Evolutionary conservation across 345 rosid species (phyloP), one percentile per base, ranked within the genome.

Genomic region (Heritiera littoralis): DNA sequence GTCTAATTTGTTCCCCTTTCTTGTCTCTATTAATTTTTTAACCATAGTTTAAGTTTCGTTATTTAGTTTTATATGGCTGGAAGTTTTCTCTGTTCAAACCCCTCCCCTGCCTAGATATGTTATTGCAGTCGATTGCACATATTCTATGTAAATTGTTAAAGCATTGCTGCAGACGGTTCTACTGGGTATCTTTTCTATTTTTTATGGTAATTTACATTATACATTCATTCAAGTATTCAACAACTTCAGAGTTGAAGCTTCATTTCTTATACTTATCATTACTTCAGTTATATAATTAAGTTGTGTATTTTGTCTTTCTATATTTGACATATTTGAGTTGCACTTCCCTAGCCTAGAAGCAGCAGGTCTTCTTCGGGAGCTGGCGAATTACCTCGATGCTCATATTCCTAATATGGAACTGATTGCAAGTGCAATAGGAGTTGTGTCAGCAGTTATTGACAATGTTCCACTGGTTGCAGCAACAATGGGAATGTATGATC

Each of bases 401-500:
- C 92, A 95, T 79, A 87, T 95, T 76, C 89, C 95, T 4, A 92
- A 89, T 46, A 32, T 89, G 10, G 95, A 95, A 86, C 88, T 95
- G 23, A 85, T 95, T 17, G 98, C 98, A 38, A 90, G 97, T 76
- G 87, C 98, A 28, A 81, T 95, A 1, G 98, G 98, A 77, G 90
- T 93, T 10, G 93, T 89, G 59, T 95, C 98, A 20, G 98, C 98
- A 54, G 81, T 95, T 66, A 92, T 95, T 82, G 98, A 95, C 83
- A 95, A 95, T 56, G 97, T 95, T 45, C 98, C 98, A 3, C 84
- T 95, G 59, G 98, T 95, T 86, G 98, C 98, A 61, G 98, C 98
- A 60, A 89, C 98, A 48, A 95, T 95, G 95, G 98, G 98, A 77
- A 95, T 92, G 98, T 95, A 93, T 32, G 97, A 95, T 82, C 89